Conservation (phyloP, 2,329 filamentous ascomycete genomes). For the Laburnicola sp. region DNA sequence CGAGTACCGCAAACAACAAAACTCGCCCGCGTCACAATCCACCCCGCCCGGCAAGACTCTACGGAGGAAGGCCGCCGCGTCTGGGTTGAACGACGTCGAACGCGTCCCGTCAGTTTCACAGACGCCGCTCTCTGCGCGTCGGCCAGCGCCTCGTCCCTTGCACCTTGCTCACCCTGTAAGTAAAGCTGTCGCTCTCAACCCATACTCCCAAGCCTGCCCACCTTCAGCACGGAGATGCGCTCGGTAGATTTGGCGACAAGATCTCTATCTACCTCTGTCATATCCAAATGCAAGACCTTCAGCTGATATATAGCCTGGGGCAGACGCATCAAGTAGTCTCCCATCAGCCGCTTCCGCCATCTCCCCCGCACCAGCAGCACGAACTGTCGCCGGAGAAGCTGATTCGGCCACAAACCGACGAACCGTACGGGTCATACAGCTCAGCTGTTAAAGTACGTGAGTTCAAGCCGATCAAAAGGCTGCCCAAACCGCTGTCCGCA, state of each 20-base stretch:
- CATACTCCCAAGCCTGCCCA: no score
- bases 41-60: slow-evolving; percentile 40
- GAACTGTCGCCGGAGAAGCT: slow-evolving; percentile 20
- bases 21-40: slow-evolving; percentile 34
- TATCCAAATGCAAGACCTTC: no score
- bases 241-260: no score
- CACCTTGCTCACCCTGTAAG: slow-evolving; percentile 33
- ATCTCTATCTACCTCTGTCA: background rate
- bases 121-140: slow-evolving; percentile 15
- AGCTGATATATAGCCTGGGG: background rate
- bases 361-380: slow-evolving; percentile 20
- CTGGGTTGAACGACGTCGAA: slow-evolving; percentile 37
- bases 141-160: slow-evolving; percentile 24
- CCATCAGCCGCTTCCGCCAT: slow-evolving; percentile 21
- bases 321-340: slow-evolving; percentile 27
- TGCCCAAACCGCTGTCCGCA: slow-evolving; percentile 34
- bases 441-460: slow-evolving; percentile 29
- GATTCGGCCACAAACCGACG: slow-evolving; percentile 35
- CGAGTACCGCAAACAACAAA: slow-evolving; percentile 46
- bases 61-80: slow-evolving; percentile 43
- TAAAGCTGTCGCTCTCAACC: background rate
- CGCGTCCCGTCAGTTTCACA: slow-evolving; percentile 26
- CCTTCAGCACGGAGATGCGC: no score
- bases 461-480: slow-evolving; percentile 41
- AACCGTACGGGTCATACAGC: slow-evolving; percentile 23